Percentiles rank a stretch among this genome's conserved stretches.
These are phyloP conservation scores for Sophora flavescens DNA, from an alignment of 306 rosid genomes.

Conservation along the genomic window DNA sequence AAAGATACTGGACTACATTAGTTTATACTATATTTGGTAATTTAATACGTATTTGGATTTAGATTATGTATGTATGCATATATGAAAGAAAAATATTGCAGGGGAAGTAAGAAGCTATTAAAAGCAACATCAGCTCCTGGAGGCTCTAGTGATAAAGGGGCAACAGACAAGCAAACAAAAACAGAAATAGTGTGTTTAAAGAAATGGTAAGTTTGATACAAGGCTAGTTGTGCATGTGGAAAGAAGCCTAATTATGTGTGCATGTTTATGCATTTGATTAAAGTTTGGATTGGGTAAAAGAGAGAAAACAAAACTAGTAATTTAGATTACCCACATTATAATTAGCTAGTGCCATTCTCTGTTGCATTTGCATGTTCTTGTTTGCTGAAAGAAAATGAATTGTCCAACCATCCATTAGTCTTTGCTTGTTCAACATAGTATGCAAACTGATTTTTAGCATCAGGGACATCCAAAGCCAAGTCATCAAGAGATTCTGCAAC, in stretches of 20 bases:
- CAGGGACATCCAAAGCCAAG: conserved; percentile 80
- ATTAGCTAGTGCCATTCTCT: conserved; percentile 53
- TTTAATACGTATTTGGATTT: background rate
- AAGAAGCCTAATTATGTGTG: conserved; percentile 12
- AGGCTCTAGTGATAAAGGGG: background rate
- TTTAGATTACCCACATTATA: conserved; percentile 30
- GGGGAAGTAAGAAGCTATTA: too few species aligned
- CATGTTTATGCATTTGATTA: conserved; percentile 27
- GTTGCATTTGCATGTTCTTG: conserved; percentile 45
- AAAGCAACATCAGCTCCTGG: background rate
- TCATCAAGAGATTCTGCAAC: conserved; percentile 76
- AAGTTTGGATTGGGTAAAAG: conserved; percentile 11
- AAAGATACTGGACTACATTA: background rate
- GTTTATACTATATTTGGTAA: background rate
- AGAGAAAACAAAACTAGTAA: conserved; percentile 19
- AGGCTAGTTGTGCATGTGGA: conserved; percentile 24
- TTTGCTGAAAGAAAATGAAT: conserved; percentile 54
- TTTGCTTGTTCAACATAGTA: conserved; percentile 62
- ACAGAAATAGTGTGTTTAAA: background rate
- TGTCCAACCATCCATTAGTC: conserved; percentile 71
- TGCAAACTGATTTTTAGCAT: conserved; percentile 64
- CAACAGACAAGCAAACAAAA: background rate
- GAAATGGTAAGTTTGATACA: conserved; percentile 16
- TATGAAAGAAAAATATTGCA: background rate
- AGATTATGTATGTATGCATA: too few species aligned